These are phyloP conservation scores for Pythium brassicae DNA, from an alignment of 352 stramenopile species.

Conservation along the genomic window DNA sequence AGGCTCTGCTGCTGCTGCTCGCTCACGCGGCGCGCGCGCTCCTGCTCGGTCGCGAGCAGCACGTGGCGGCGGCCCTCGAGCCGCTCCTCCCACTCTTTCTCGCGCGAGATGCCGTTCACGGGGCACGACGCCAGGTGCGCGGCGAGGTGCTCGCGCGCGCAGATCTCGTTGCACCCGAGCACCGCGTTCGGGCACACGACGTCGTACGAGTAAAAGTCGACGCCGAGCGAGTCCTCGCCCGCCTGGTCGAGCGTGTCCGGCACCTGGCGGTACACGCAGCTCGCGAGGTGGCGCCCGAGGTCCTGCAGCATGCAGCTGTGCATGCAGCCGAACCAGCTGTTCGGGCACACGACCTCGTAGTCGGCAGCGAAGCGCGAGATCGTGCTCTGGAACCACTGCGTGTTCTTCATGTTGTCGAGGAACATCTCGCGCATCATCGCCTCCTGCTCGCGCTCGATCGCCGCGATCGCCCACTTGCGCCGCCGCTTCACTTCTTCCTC, in stretches of 20 bases:
- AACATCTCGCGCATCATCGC: constrained; percentile 82
- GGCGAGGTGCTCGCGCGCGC: constrained; percentile 60
- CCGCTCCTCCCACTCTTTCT: constrained; percentile 77
- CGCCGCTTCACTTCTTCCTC: constrained; percentile 63
- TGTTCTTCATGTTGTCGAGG: constrained; percentile 87
- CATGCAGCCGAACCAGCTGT: constrained; percentile 84
- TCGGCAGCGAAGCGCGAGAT: constrained; percentile 75
- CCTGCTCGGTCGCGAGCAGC: constrained; percentile 68
- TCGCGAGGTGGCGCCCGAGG: constrained; percentile 59
- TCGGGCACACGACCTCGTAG: constrained; percentile 84
- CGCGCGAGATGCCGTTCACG: constrained; percentile 61
- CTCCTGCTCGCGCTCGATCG: constrained; percentile 80
- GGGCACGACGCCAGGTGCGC: constrained; percentile 61
- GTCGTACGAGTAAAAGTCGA: constrained; percentile 80
- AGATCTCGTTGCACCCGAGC: constrained; percentile 78
- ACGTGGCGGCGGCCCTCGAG: constrained; percentile 60
- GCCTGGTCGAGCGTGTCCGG: constrained; percentile 69
- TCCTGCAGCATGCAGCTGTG: constrained; percentile 84
- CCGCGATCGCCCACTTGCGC: constrained; percentile 66
- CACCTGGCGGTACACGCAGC: constrained; percentile 72
- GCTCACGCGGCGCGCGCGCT: constrained; percentile 65
- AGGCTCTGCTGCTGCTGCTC: constrained; percentile 24
- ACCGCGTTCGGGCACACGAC: constrained; percentile 82
- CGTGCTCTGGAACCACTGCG: constrained; percentile 83
- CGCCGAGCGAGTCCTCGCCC: constrained; percentile 35